Evolutionary conservation across 164 flowering plant genomes (phyloP), one percentile per base, ranked within the genome.

Genomic region (Taxillus chinensis): DNA sequence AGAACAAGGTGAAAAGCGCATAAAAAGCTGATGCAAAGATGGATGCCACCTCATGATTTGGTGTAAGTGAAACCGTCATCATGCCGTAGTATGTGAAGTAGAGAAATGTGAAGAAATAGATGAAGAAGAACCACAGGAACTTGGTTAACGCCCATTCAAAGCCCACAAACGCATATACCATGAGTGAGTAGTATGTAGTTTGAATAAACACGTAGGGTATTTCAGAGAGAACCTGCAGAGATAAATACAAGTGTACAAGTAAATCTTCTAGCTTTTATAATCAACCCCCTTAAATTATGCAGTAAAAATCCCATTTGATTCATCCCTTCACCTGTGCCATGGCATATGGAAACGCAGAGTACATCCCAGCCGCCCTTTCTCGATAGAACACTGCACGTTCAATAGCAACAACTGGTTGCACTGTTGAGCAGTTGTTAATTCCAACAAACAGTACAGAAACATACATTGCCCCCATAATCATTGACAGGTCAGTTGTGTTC

Each of bases 21-120:
- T 57, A 57, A 12, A 57, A 57, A 5, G 59, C 59, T 9, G 59
- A 7, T 9, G 59, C 59, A n/a, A 57, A 9, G n/a, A 57, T 57
- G 3, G 59, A 57, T 10, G 59, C 59, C n/a, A 57, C 40, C 39
- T 57, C 41, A 14, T 37, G 59, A n/a, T 57, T 57, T 3, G 59
- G 59, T 11, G 59, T 57, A 41, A 57, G 37, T 38, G 59, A 57
- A 14, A 57, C 59, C 43, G 41, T 38, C 59, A 57, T 57, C 59
- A 57, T 57, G n/a, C 59, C 59, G 59, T 57, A 57, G n/a, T 57
- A 57, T 57, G 59, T 55, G 58, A 55, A 55, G 40, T 55, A 55
- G 38, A 55, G 58, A 55, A 55, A 55, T 5, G 58, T n/a, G 41
- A 57, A 57, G 59, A 57, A 57, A 3, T 41, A 38, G 59, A 57